A percentile compares a stretch with the other conserved stretches of the same genome.
Conservation (phyloP, 2,329 filamentous ascomycete genomes). For the Neonectria faginata region DNA sequence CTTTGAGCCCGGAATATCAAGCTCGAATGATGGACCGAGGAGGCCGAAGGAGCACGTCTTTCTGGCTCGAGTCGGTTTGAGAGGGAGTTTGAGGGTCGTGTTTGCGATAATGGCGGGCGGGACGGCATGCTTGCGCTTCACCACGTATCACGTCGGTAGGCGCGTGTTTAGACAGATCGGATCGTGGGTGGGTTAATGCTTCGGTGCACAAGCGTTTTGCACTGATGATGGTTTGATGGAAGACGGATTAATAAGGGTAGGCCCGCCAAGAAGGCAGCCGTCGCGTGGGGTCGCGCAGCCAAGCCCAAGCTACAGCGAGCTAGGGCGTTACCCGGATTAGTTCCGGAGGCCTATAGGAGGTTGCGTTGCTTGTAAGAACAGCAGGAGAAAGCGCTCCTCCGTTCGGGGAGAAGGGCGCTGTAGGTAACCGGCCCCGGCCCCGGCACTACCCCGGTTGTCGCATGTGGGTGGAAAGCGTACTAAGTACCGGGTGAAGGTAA, state of each 20-base stretch:
- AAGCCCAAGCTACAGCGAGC: conserved; percentile 30
- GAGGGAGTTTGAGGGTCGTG: neutral
- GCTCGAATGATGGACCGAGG: conserved; percentile 23
- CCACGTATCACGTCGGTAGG: neutral
- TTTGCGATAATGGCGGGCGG: neutral
- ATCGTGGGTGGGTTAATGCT: neutral
- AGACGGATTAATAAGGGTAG: conserved; percentile 27
- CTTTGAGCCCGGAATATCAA: conserved; percentile 40
- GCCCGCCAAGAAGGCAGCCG: conserved; percentile 13
- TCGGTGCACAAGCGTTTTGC: neutral
- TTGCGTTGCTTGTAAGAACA: too few species aligned
- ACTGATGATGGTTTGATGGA: conserved; percentile 19
- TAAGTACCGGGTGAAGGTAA: neutral
- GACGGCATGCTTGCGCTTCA: neutral
- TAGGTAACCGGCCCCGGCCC: conserved; percentile 41
- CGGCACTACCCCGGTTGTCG: conserved; percentile 36
- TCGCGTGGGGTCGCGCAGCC: conserved; percentile 36
- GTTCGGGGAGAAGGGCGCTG: conserved; percentile 27
- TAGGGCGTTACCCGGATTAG: conserved; percentile 39
- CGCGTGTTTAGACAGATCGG: neutral
- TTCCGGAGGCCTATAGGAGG: neutral
- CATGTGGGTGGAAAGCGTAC: conserved; percentile 37
- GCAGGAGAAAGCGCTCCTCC: neutral
- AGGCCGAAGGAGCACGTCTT: conserved; percentile 18
- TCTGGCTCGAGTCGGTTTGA: conserved; percentile 2